Conservation (phyloP, 805 yeast species). For the Nakazawaea anatomiae region DNA sequence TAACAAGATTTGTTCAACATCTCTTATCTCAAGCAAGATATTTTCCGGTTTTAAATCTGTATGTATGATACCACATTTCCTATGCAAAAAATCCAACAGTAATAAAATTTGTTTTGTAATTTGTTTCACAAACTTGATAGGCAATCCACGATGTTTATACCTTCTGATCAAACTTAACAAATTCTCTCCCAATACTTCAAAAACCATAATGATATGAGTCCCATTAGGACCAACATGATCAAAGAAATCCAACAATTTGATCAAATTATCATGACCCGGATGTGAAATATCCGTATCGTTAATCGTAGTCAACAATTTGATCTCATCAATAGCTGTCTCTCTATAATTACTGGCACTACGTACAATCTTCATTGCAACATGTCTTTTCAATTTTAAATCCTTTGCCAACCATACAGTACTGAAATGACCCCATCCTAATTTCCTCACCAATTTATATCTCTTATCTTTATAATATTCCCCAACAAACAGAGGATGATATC, state of each 20-base stretch:
- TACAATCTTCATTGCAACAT: conserved; percentile 93
- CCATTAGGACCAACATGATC: conserved; percentile 90
- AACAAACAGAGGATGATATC: conserved; percentile 89
- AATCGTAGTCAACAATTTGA: conserved; percentile 65
- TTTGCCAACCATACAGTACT: conserved; percentile 92
- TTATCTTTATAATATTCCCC: conserved; percentile 76
- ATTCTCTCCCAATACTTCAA: conserved; percentile 95
- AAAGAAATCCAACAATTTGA: conserved; percentile 77
- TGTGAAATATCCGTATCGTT: conserved; percentile 59
- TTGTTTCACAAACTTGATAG: conserved; percentile 46
- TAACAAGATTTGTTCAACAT: conserved; percentile 45
- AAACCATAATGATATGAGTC: conserved; percentile 91
- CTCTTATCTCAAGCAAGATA: conserved; percentile 47
- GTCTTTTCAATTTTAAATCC: conserved; percentile 49
- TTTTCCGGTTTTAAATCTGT: conserved; percentile 78
- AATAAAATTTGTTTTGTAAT: conserved; percentile 49
- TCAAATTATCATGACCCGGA: conserved; percentile 78
- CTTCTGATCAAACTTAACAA: conserved; percentile 77
- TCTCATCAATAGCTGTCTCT: conserved; percentile 93
- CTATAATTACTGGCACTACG: conserved; percentile 87
- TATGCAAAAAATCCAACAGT: conserved; percentile 53
- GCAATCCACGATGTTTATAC: conserved; percentile 46
- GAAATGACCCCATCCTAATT: conserved; percentile 98
- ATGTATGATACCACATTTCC: conserved; percentile 62
- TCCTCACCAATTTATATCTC: conserved; percentile 75